A percentile compares a stretch with the other conserved stretches of the same genome.
Conservation (phyloP, 1,284 basidiomycete species). For the Mycena citricolor region DNA sequence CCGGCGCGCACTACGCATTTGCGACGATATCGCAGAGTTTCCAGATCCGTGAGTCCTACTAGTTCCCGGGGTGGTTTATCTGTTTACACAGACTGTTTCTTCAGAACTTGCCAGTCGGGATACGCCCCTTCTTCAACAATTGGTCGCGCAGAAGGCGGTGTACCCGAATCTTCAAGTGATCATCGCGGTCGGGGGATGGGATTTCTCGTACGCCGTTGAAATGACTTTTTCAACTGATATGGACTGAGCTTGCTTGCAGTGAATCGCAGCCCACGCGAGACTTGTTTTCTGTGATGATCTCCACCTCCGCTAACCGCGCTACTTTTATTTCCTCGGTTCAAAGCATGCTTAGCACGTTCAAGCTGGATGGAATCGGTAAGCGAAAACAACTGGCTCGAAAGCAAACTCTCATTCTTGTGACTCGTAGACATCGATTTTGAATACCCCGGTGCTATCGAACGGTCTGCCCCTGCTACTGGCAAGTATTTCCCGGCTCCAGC, state of each 20-base stretch:
- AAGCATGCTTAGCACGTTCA: conserved; percentile 3
- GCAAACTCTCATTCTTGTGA: not conserved
- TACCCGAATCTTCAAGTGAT: conserved; percentile 17
- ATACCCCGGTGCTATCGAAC: conserved; percentile 24
- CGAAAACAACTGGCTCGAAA: not conserved
- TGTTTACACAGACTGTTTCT: conserved; percentile 1
- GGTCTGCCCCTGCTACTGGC: conserved; percentile 19
- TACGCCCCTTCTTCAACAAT: conserved; percentile 1
- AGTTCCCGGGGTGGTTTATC: not conserved
- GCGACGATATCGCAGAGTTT: conserved; percentile 5
- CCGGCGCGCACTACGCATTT: conserved; percentile 3
- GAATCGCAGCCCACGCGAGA: conserved; percentile 13
- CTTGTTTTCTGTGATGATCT: conserved; percentile 13
- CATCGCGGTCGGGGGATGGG: conserved; percentile 25
- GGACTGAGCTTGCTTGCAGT: not conserved
- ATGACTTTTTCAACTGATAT: not conserved
- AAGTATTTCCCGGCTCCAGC: no score
- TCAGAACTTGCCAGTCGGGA: conserved; percentile 1
- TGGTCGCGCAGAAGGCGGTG: conserved; percentile 12
- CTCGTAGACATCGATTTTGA: conserved; percentile 16
- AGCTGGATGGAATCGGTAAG: conserved; percentile 12
- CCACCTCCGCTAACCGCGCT: conserved; percentile 6
- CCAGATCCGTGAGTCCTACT: conserved; percentile 1
- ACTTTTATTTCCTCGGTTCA: conserved; percentile 18
- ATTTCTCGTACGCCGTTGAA: conserved; percentile 16